These are phyloP conservation scores for Polytrichum commune DNA, from an alignment of 225 moss, liverwort and hornwort genomes.

Conservation along the genomic window DNA sequence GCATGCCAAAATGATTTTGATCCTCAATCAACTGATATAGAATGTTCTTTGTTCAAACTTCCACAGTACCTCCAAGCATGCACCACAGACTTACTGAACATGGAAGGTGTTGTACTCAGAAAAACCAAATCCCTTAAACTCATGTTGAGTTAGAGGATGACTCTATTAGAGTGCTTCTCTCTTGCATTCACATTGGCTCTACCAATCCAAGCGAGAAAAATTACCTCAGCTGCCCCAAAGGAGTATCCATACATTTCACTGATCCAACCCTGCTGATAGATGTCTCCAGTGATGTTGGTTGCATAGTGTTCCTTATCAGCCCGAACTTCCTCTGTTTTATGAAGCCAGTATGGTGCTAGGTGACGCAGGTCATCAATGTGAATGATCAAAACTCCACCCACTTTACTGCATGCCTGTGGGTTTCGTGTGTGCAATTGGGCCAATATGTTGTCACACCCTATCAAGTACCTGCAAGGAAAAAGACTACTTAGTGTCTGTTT, in stretches of 20 bases:
- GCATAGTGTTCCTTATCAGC: slow-evolving; percentile 90
- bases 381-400: slow-evolving; percentile 87
- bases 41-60: too few relatives aligned
- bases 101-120: too few relatives aligned
- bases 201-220: not conserved
- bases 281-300: slow-evolving; percentile 84
- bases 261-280: slow-evolving; percentile 91
- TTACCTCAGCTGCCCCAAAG: slow-evolving; percentile 97
- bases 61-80: too few relatives aligned
- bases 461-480: slow-evolving; percentile 75
- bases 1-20: too few relatives aligned
- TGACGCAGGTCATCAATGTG: slow-evolving; percentile 86
- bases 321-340: slow-evolving; percentile 90
- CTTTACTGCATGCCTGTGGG: slow-evolving; percentile 88
- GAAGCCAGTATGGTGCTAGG: slow-evolving; percentile 89
- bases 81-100: too few relatives aligned
- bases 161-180: too few relatives aligned
- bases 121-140: too few relatives aligned
- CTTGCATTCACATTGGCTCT: not conserved
- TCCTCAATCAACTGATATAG: too few relatives aligned
- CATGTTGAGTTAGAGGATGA: too few relatives aligned
- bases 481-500: slow-evolving; percentile 9
- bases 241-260: slow-evolving; percentile 99
- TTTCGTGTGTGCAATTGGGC: slow-evolving; percentile 79
- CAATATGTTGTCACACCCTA: slow-evolving; percentile 86